Base-by-base conservation (phyloP, 2,329 filamentous ascomycete genomes). In the Mycosphaerella sp. region DNA sequence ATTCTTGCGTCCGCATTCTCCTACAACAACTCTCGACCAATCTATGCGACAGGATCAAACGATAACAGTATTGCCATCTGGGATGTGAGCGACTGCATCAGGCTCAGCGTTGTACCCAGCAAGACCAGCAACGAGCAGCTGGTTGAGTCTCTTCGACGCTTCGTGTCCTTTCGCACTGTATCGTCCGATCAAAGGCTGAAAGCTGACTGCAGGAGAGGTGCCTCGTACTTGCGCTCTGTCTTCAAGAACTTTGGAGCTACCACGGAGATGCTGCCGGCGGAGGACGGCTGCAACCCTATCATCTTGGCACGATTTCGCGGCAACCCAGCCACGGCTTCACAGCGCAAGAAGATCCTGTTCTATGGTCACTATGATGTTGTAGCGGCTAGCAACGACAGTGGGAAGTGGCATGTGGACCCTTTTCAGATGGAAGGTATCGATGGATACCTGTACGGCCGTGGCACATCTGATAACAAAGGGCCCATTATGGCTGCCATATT, bases 351-450 rank as follows among this genome's bases (percentile, higher is more conserved):
- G 27, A 87, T 97, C 7, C 73, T 98, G 0, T 98, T 98, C 67
- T 98, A 98, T 64, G 93, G 94, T 0, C 93, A 98, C 67, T 98
- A 98, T 73, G 93, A 98, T 65, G 90, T 98, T 2, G 93, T 98
- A 3, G 81, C 89, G 0, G 93, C 93, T 0, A 89, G 95, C 59
- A 84, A 85, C 34, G 86, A 86, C 56, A 82, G 85, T 51, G 80
- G 81, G 34, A 91, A 88, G 59, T 98, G 93, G 93, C 78, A 81
- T 35, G 83, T 82, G 1, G 87, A 97, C 57, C 94, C 93, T 0
- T 98, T 97, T 66, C 78, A 84, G n/a, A 78, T 97, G 64, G 85
- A 85, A 44, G 93, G 93, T 3, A 81, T 89, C 50, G 90, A 95
- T 62, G 91, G 93, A 0, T 97, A 91, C 66, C 75, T 97, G 1